Conservation (phyloP, 148 eudicot genomes). For the Rhododendron molle region DNA sequence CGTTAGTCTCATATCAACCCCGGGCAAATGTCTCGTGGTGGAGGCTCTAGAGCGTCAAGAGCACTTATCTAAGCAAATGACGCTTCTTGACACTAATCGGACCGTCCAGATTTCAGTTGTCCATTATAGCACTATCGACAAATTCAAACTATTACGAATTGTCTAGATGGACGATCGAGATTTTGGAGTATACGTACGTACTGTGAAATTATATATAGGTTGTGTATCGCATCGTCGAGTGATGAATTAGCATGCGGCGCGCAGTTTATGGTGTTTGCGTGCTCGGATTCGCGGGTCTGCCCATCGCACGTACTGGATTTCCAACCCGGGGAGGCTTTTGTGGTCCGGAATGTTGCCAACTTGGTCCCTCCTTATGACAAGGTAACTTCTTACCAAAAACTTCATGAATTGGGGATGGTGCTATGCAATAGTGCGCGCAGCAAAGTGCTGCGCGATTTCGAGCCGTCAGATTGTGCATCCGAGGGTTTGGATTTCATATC, state of each 20-base stretch:
- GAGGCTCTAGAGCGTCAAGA: no score
- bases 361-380: constrained; percentile 88
- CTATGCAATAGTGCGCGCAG: no score
- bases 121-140: neutral
- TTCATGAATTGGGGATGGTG: no score
- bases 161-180: neutral
- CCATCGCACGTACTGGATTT: constrained; percentile 78
- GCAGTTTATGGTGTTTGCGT: constrained; percentile 94
- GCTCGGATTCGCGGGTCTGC: constrained; percentile 95
- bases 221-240: neutral
- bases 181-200: neutral
- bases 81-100: no score
- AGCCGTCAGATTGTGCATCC: no score
- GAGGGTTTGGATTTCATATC: no score
- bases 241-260: neutral
- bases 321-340: constrained; percentile 91
- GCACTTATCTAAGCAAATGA: no score
- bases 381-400: constrained; percentile 24
- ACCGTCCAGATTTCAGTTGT: no score
- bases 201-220: neutral
- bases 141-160: neutral
- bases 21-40: no score
- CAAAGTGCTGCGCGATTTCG: accelerated
- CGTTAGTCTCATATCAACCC: no score
- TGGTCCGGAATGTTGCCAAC: constrained; percentile 84